Conservation (phyloP, 257 asterid genomes). For the Solanum okadae region DNA sequence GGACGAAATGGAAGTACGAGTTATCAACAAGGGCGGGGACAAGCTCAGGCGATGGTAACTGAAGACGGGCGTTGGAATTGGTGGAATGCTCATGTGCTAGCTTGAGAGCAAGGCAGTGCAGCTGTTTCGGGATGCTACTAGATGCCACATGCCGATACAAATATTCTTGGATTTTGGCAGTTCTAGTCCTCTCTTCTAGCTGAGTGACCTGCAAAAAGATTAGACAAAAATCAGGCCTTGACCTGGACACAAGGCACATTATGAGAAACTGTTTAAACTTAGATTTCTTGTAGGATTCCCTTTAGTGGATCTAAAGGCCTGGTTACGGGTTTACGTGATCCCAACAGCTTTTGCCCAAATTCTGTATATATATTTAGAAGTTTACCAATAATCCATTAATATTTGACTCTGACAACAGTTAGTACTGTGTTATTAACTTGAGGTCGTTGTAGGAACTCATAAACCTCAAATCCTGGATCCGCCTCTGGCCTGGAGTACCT, state of each 20-base stretch:
- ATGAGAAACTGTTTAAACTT: background rate
- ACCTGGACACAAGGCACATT: background rate
- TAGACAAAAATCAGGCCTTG: background rate
- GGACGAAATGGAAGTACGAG: slow-evolving; percentile 73
- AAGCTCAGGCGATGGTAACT: slow-evolving; percentile 76
- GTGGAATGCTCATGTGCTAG: slow-evolving; percentile 84
- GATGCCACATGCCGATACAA: slow-evolving; percentile 98
- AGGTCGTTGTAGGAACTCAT: background rate
- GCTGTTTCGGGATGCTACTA: slow-evolving; percentile 93
- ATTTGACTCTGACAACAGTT: background rate
- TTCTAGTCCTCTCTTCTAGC: slow-evolving; percentile 80
- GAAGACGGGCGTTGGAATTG: slow-evolving; percentile 83
- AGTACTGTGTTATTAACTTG: background rate
- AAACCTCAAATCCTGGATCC: background rate
- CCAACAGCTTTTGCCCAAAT: background rate
- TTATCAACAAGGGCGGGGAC: slow-evolving; percentile 87
- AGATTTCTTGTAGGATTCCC: background rate
- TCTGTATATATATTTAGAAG: background rate
- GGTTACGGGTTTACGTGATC: background rate
- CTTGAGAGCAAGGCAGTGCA: slow-evolving; percentile 73
- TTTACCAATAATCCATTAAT: background rate
- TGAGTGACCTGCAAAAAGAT: slow-evolving; percentile 44
- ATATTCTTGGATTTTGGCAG: slow-evolving; percentile 88
- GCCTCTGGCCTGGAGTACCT: background rate
- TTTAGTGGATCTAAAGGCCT: background rate